Conservation (phyloP, 768 basidiomycete species). For the Fibroporia radiculosa region DNA sequence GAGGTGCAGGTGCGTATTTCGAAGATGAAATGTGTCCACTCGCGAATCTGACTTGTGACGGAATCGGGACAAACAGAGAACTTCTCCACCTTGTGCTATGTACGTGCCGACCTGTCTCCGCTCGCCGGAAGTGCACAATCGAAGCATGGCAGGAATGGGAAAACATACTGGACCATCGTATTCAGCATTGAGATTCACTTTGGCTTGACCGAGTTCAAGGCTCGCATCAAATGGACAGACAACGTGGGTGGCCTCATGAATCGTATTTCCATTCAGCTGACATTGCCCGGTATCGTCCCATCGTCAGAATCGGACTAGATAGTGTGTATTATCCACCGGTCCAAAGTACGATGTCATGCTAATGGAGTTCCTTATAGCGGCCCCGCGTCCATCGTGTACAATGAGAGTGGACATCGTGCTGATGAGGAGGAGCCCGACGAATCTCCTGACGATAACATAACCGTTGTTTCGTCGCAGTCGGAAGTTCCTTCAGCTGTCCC, state of each 20-base stretch:
- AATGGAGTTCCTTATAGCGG: slow-evolving; percentile 37
- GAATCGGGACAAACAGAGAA: slow-evolving; percentile 34
- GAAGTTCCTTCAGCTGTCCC: slow-evolving; percentile 38
- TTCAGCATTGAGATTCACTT: slow-evolving; percentile 83
- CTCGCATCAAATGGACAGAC: slow-evolving; percentile 77
- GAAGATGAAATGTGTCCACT: background rate
- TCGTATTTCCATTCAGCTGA: slow-evolving; percentile 1
- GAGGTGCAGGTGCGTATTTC: slow-evolving; percentile 32
- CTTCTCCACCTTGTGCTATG: slow-evolving; percentile 72
- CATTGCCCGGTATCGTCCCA: background rate
- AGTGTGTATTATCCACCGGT: slow-evolving; percentile 48
- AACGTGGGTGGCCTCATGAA: slow-evolving; percentile 41
- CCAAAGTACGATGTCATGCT: background rate
- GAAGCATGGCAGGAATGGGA: slow-evolving; percentile 55
- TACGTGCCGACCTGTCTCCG: slow-evolving; percentile 70
- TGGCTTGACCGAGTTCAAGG: slow-evolving; percentile 74
- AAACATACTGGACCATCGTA: slow-evolving; percentile 77
- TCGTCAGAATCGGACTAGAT: slow-evolving; percentile 56
- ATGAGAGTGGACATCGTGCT: slow-evolving; percentile 65
- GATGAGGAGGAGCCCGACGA: slow-evolving; percentile 67
- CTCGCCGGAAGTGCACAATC: slow-evolving; percentile 64
- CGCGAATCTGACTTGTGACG: background rate
- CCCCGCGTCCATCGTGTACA: slow-evolving; percentile 75
- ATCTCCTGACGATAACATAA: slow-evolving; percentile 57
- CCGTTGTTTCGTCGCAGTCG: slow-evolving; percentile 26